Base-by-base conservation (phyloP, 257 asterid species). In the Jasminum sambac region DNA sequence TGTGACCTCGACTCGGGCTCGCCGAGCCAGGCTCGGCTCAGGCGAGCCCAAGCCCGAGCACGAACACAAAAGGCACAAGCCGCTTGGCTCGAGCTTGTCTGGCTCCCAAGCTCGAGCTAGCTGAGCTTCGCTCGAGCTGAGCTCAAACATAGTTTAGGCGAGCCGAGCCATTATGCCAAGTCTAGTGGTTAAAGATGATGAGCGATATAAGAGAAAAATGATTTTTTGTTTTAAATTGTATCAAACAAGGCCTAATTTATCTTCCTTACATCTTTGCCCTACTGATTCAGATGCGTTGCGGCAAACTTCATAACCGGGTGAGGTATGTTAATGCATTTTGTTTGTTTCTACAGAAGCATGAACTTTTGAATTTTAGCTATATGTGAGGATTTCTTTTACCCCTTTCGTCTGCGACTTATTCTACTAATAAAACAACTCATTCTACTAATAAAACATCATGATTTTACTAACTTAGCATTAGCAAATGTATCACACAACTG, bases 301-400 rank as follows among this genome's bases (percentile, higher is more conserved):
- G 98, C 84, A 95, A 88, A 86, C 95, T 95, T 70, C 99, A 91
- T 75, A 95, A 85, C 83, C 88, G 99, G 61, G 98, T 81, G 69
- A 95, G 99, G 99, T 95, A 83, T 55, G 86, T 50, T 11, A 40
- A 30, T 37, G 36, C 50, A 17, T 73, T 62, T 71, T 41, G 10
- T 24, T 69, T 19, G 25, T 50, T 50, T 25, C 19, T 30, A 24
- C 64, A 58, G 34, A 26, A 70, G 71, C 58, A n/a, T 72, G 16
- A 48, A 36, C 5, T 19, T 64, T 4, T 12, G 34, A 38, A 44
- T 50, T 39, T 34, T 41, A 36, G 69, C 74, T 60, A 25, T 42
- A 30, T 66, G 82, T 30, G 57, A 38, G 36, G 44, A 41, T 55
- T 61, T 55, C 61, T 69, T 69, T 61, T 11, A 43, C 48, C 36